Percentiles rank a stretch among this genome's conserved stretches.
Conservation (phyloP, 169 alveolate species). For the Eimeria praecox region DNA sequence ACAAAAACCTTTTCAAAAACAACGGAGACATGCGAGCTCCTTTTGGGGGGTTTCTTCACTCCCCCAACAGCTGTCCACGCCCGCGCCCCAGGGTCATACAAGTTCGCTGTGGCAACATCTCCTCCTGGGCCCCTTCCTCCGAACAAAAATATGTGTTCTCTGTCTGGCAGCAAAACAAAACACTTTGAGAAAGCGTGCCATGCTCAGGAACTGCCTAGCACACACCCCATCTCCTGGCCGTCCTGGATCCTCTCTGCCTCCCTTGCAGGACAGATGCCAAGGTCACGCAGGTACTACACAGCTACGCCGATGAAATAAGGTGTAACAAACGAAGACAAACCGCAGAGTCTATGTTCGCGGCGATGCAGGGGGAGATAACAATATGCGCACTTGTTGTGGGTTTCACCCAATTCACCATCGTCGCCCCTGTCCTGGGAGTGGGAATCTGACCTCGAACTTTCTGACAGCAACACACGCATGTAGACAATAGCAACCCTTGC, state of each 20-base stretch:
- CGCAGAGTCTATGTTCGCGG: background rate
- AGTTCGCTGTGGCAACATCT: constrained; percentile 18
- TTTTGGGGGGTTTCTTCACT: constrained; percentile 49
- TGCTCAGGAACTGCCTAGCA: background rate
- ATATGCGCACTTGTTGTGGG: constrained; percentile 45
- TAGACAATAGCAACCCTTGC: constrained; percentile 4
- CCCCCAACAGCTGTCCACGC: constrained; percentile 65
- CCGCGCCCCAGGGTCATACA: constrained; percentile 68
- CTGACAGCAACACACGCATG: constrained; percentile 11
- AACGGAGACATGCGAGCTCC: constrained; percentile 53
- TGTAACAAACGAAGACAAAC: background rate
- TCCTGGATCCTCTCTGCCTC: background rate
- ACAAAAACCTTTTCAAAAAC: constrained; percentile 61
- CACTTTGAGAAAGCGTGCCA: background rate
- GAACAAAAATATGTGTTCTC: constrained; percentile 70
- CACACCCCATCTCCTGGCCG: background rate
- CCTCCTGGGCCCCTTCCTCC: constrained; percentile 54
- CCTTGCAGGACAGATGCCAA: background rate
- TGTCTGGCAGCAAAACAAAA: constrained; percentile 8
- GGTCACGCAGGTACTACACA: constrained; percentile 1
- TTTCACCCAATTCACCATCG: constrained; percentile 73
- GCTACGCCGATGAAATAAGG: background rate
- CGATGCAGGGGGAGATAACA: background rate
- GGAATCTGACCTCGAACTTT: constrained; percentile 65
- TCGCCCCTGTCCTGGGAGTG: constrained; percentile 51